A percentile compares a stretch with the other conserved stretches of the same genome.
Conservation (phyloP, 2,329 filamentous ascomycete species). For the Pseudocercospora musae region DNA sequence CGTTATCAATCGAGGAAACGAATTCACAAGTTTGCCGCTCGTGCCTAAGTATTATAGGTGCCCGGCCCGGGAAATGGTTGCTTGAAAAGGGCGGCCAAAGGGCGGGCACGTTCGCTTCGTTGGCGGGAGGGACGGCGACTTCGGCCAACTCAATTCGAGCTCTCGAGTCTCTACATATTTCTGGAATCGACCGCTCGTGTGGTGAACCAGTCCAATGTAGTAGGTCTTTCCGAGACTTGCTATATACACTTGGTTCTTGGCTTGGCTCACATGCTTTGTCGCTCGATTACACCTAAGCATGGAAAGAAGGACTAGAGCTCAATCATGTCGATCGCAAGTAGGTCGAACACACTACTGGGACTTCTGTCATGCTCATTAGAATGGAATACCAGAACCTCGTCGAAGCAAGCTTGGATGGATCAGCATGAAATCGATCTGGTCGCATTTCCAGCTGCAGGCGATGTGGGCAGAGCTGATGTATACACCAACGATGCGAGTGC, state of each 20-base stretch:
- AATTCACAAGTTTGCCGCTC: background rate
- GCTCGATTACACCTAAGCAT: too few species aligned
- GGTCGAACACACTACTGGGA: background rate
- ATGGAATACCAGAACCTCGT: conserved; percentile 37
- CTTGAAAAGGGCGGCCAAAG: background rate
- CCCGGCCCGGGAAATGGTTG: background rate
- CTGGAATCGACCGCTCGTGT: background rate
- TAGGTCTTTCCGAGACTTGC: conserved; percentile 2
- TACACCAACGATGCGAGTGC: conserved; percentile 40
- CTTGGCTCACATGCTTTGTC: background rate
- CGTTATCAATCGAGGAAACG: background rate
- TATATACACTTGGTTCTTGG: background rate
- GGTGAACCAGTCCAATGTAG: background rate
- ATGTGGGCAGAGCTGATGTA: conserved; percentile 49
- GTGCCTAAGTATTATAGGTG: background rate
- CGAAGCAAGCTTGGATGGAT: conserved; percentile 54
- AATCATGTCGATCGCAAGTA: conserved; percentile 20
- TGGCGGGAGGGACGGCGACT: background rate
- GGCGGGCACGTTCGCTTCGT: background rate
- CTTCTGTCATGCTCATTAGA: background rate
- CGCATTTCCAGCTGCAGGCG: conserved; percentile 51
- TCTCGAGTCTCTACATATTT: too few species aligned
- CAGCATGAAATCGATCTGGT: conserved; percentile 43
- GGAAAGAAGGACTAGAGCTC: too few species aligned
- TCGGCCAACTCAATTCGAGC: conserved; percentile 7